phyloP scores from a whole-genome alignment of 306 rosid genomes.

The Begonia fuchsioides region DNA sequence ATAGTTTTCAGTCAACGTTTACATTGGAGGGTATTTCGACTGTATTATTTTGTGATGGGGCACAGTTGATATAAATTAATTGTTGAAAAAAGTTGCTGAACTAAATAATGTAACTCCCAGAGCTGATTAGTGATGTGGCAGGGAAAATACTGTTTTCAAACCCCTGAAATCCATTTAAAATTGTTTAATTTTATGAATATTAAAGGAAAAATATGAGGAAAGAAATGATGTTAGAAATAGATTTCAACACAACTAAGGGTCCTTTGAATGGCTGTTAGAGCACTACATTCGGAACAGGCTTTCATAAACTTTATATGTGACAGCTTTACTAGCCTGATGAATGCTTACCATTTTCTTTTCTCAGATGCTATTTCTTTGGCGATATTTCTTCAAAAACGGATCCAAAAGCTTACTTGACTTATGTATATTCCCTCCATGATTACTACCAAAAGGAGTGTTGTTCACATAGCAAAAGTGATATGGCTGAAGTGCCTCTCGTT shows the following conservation, averaged over 20 bases:
- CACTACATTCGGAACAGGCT: background rate
- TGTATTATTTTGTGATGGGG: conserved; percentile 1
- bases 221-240: no score
- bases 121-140: background rate
- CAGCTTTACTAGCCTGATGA: background rate
- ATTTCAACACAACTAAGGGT: no score
- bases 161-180: no score
- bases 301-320: background rate
- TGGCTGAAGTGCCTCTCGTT: conserved; percentile 56
- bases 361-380: conserved; percentile 80
- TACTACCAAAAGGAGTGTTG: conserved; percentile 37
- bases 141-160: no score
- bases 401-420: conserved; percentile 43
- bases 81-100: background rate
- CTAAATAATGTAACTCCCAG: background rate
- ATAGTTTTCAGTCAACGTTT: no score
- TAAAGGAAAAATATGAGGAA: no score
- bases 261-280: background rate
- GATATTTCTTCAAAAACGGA: conserved; percentile 66
- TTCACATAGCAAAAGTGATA: conserved; percentile 17
- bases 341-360: conserved; percentile 4
- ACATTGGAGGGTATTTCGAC: no score
- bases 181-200: no score
- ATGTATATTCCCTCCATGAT: conserved; percentile 35
- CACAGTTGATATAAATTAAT: background rate